Base-by-base conservation (phyloP, 345 rosid genomes). In the Cardamine occulta region DNA sequence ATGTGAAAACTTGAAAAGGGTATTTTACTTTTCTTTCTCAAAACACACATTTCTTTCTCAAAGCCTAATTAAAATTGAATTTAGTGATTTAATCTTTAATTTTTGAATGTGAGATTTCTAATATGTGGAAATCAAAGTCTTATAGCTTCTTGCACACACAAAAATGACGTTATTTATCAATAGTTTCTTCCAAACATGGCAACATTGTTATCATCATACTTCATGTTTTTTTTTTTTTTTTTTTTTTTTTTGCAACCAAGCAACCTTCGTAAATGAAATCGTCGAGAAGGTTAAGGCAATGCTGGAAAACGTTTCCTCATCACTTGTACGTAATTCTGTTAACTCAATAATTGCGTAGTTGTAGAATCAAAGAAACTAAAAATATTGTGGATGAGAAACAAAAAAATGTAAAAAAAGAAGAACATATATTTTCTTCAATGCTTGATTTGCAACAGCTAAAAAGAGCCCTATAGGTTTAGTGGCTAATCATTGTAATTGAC, bases 221-320 rank as follows among this genome's bases (percentile, higher is more conserved):
- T 26, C 3, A 26, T 1, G 2, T 26, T 2, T 26, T 3, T 2
- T 26, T 26, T 26, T 1, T 24, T 24, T 24, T 1, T 24, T 2
- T 26, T 1, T 26, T 26, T 26, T 1, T 26, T 26, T 26, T 26
- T 26, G 62, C 62, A 57, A 57, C 21, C 62, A 57, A 57, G 40
- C 62, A 31, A 31, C 23, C 40, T 57, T 57, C 1, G 62, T 57
- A 3, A 57, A 57, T 57, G 62, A 31, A 31, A 57, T 57, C 62
- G 24, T 57, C 62, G 14, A 31, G 14, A 57, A 57, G 40, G 24
- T 57, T 31, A 57, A 57, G 23, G 62, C 23, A 57, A 56, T 56
- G 61, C 21, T 29, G 7, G 39, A 15, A 6, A 55, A 55, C 19
- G 37, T 55, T 55, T 54, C 35, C 35, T 55, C 60, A 14, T 28